Conservation (phyloP, 2,329 filamentous ascomycete species). For the Neofusicoccum parvum region DNA sequence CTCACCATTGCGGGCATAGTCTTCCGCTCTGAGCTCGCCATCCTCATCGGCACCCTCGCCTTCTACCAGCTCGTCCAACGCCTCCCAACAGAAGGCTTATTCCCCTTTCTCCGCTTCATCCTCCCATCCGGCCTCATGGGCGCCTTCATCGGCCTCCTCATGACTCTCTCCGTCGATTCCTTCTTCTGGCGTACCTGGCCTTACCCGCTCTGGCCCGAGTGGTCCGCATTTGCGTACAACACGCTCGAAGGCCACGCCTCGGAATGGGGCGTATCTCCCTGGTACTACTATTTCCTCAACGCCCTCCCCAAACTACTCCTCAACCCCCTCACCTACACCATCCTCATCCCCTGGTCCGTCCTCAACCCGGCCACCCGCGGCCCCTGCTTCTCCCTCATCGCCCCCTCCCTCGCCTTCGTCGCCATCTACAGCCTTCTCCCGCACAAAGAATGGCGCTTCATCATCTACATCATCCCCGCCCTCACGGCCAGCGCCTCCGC, state of each 20-base stretch:
- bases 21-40: constrained; percentile 86
- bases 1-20: constrained; percentile 79
- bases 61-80: constrained; percentile 64
- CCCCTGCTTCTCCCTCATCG: constrained; percentile 54
- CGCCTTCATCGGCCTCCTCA: constrained; percentile 64
- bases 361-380: constrained; percentile 49
- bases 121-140: constrained; percentile 68
- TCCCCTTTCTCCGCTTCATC: constrained; percentile 42
- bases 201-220: constrained; percentile 78
- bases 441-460: constrained; percentile 95
- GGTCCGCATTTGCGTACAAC: constrained; percentile 88
- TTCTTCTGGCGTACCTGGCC: constrained; percentile 82
- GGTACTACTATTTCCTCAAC: constrained; percentile 82
- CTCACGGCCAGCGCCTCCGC: constrained; percentile 77
- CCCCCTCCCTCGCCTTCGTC: constrained; percentile 73
- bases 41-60: constrained; percentile 72
- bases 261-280: constrained; percentile 84
- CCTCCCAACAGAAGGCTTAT: constrained; percentile 53
- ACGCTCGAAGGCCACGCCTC: constrained; percentile 80
- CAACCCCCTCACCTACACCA: constrained; percentile 68
- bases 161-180: constrained; percentile 79
- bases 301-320: constrained; percentile 80
- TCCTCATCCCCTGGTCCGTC: constrained; percentile 55
- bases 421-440: constrained; percentile 83
- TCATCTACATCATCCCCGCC: constrained; percentile 82